phyloP scores from a whole-genome alignment of 208 protist genomes.

The Strigomonas oncopelti region DNA sequence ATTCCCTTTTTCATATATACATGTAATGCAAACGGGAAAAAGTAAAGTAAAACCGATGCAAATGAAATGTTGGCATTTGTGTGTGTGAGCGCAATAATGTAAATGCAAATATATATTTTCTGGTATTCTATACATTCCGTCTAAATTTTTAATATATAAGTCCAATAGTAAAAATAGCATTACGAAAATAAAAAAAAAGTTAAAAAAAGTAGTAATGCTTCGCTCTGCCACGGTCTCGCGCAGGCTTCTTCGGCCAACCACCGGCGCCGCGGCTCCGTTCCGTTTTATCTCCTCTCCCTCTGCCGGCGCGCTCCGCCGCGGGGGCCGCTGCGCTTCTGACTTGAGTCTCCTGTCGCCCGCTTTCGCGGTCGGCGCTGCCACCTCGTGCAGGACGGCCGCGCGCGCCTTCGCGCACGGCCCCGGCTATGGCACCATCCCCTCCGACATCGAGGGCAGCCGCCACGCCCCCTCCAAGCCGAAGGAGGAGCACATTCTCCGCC shows the following conservation, averaged over 20 bases:
- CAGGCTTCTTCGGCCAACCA: neutral
- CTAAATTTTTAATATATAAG: too few relatives aligned
- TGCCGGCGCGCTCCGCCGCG: neutral
- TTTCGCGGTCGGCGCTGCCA: neutral
- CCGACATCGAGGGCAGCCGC: constrained; percentile 55
- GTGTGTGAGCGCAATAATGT: too few relatives aligned
- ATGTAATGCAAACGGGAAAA: too few relatives aligned
- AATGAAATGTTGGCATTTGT: too few relatives aligned
- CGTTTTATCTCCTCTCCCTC: neutral
- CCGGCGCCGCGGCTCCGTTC: neutral
- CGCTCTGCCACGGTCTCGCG: neutral
- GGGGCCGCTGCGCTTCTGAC: neutral
- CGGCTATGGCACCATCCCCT: constrained; percentile 47
- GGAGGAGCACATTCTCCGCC: constrained; percentile 46
- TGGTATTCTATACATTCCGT: too few relatives aligned
- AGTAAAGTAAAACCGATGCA: too few relatives aligned
- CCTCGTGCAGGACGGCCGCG: neutral
- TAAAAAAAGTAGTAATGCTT: neutral
- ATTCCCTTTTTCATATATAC: too few relatives aligned
- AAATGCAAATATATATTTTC: too few relatives aligned
- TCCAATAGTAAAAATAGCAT: too few relatives aligned
- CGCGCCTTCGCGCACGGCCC: constrained; percentile 9
- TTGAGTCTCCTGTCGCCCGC: neutral
- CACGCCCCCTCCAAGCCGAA: constrained; percentile 42
- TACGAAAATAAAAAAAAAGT: neutral